Evolutionary conservation across 345 rosid species (phyloP).

Genomic region (Eucalyptus globulus): DNA sequence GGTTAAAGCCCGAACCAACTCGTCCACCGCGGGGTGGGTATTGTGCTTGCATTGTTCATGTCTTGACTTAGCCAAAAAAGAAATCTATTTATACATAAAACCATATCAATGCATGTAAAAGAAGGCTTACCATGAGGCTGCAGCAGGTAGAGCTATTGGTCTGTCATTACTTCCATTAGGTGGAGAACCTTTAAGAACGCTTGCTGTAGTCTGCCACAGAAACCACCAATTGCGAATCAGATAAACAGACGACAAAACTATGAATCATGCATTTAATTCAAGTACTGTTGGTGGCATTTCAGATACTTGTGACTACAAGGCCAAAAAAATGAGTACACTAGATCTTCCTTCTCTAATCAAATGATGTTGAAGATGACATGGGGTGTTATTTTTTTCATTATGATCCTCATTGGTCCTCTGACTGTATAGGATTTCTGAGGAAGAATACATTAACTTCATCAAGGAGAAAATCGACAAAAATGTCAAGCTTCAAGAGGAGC

Average conservation of each 20-base stretch:
- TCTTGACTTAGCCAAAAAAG: not conserved
- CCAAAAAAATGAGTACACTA: no score
- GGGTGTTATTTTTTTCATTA: no score
- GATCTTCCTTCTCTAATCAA: no score
- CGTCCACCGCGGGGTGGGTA: not conserved
- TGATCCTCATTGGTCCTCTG: no score
- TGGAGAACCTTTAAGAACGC: slow-evolving; percentile 33
- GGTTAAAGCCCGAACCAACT: no score
- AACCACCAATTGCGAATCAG: not conserved
- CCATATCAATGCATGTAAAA: not conserved
- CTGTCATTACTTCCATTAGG: slow-evolving; percentile 38
- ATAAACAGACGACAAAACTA: not conserved
- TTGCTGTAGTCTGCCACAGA: slow-evolving; percentile 25
- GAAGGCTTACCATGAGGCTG: slow-evolving; percentile 58
- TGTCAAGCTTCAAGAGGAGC: no score
- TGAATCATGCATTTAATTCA: not conserved
- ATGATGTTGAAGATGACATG: no score
- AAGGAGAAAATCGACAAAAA: no score
- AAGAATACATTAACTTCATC: no score
- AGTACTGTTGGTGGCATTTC: not conserved
- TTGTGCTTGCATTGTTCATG: not conserved
- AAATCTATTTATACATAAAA: not conserved
- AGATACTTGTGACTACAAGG: not conserved
- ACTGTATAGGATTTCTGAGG: no score
- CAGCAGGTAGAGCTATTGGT: slow-evolving; percentile 58